Conservation (phyloP, 345 rosid species). For the Corchorus capsularis region DNA sequence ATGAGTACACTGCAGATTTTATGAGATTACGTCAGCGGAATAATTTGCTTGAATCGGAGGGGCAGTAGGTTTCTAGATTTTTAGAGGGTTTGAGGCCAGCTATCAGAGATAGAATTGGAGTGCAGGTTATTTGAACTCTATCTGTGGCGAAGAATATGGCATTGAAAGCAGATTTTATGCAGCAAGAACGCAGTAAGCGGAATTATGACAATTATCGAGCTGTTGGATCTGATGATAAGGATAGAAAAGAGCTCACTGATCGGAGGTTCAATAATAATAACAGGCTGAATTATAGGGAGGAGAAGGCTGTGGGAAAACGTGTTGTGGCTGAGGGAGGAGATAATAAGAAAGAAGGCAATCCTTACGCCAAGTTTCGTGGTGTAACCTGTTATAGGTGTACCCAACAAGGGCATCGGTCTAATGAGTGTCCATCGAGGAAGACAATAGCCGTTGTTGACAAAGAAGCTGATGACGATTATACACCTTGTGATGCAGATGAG, state of each 20-base stretch:
- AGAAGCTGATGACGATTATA: neutral
- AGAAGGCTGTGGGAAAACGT: neutral
- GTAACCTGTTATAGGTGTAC: neutral
- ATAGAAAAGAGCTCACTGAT: neutral
- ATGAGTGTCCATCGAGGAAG: neutral
- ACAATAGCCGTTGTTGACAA: neutral
- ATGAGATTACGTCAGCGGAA: neutral
- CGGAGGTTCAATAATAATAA: neutral
- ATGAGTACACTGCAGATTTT: neutral
- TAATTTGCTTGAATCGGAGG: neutral
- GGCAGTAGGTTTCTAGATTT: constrained; percentile 12
- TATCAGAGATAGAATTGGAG: neutral
- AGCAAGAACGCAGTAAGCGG: too few relatives aligned
- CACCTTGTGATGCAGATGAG: neutral
- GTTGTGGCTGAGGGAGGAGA: neutral
- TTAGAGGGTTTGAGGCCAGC: neutral
- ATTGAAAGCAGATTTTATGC: too few relatives aligned
- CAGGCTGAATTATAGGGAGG: neutral
- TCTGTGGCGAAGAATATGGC: neutral
- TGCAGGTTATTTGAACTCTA: neutral
- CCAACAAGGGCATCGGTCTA: neutral
- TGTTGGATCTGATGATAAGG: neutral
- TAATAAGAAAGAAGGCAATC: neutral
- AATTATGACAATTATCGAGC: neutral
- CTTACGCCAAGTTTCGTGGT: neutral